Evolutionary conservation across 192 early-diverging fungal species (phyloP).

Genomic region (Linnemannia elongata): DNA sequence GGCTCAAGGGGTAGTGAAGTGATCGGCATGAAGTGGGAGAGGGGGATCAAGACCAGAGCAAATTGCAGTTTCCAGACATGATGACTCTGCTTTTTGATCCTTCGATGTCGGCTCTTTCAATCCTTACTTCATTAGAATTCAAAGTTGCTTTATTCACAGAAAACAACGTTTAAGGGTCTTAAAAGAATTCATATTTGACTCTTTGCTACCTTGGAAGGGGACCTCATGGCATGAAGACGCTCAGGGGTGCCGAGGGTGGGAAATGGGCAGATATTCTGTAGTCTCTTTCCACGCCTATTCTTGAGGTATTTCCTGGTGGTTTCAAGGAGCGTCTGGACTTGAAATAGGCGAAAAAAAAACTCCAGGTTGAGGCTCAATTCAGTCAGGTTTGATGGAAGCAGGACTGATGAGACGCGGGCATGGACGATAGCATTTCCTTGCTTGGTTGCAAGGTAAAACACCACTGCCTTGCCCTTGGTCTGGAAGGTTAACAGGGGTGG

Average conservation of each 20-base stretch:
- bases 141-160: too few species aligned
- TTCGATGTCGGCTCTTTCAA: too few species aligned
- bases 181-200: background rate
- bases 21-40: too few species aligned
- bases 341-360: conserved; percentile 18
- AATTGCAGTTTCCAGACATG: too few species aligned
- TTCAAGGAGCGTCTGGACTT: conserved; percentile 11
- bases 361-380: conserved; percentile 12
- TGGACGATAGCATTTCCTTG: conserved; percentile 16
- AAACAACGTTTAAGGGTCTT: background rate
- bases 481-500: conserved; percentile 22
- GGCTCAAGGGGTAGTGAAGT: too few species aligned
- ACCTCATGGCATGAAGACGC: conserved; percentile 12
- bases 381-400: conserved; percentile 9
- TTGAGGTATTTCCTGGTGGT: background rate
- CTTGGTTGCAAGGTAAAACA: conserved; percentile 11
- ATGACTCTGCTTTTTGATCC: too few species aligned
- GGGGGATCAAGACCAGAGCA: too few species aligned
- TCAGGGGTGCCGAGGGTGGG: conserved; percentile 21
- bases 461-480: conserved; percentile 9
- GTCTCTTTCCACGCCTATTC: conserved; percentile 18
- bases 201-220: conserved; percentile 9
- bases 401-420: background rate
- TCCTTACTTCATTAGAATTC: too few species aligned
- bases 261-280: conserved; percentile 11